A percentile compares a stretch with the other conserved stretches of the same genome.
Conservation (phyloP, 2,329 filamentous ascomycete species). For the Dactylellina leptospora region DNA sequence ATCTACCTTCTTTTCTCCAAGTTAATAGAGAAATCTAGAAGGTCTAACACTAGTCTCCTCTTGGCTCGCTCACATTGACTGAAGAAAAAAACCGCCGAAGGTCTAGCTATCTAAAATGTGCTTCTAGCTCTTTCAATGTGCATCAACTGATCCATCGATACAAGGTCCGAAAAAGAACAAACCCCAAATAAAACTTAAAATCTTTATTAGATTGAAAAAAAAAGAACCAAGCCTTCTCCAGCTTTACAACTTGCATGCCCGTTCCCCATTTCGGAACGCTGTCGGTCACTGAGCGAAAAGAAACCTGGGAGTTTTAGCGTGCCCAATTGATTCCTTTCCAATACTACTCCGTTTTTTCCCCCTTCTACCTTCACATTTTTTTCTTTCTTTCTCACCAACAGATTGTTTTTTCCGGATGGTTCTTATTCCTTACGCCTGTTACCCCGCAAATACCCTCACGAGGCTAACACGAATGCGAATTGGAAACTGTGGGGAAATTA, state of each 20-base stretch:
- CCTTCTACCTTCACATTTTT: not conserved
- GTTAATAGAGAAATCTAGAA: not conserved
- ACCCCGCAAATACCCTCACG: slow-evolving; percentile 39
- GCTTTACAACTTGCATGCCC: not conserved
- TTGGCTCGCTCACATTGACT: too few species aligned
- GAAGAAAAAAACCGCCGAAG: not conserved
- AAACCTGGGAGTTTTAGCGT: slow-evolving; percentile 25
- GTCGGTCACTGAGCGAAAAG: slow-evolving; percentile 18
- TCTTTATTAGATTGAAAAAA: not conserved
- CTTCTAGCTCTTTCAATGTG: not conserved
- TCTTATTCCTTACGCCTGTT: slow-evolving; percentile 3
- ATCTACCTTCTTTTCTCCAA: not conserved
- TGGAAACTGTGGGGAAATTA: slow-evolving; percentile 15
- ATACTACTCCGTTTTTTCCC: not conserved
- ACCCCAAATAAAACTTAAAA: not conserved
- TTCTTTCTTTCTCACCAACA: too few species aligned
- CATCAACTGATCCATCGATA: slow-evolving; percentile 13
- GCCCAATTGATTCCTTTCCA: not conserved
- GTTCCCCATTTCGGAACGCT: slow-evolving; percentile 19
- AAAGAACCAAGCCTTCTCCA: not conserved
- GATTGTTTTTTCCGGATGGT: slow-evolving; percentile 2
- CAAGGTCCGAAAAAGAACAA: not conserved
- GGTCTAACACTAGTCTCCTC: slow-evolving; percentile 1
- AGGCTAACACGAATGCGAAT: slow-evolving; percentile 17
- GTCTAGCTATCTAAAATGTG: not conserved